A percentile compares a stretch with the other conserved stretches of the same genome.
Conservation (phyloP, 345 rosid species). For the Dimocarpus longan region DNA sequence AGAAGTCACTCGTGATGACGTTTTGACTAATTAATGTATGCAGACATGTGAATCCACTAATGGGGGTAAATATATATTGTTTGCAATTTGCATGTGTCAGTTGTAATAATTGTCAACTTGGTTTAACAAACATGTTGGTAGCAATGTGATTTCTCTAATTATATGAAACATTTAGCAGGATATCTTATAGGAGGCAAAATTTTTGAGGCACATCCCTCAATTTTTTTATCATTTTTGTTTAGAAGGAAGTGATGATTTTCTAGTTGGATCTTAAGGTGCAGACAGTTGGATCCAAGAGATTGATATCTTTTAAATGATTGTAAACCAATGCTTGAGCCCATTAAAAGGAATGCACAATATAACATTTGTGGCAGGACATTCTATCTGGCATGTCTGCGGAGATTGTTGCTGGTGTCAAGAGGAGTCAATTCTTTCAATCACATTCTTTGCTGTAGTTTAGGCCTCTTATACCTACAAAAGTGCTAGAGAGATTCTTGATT, state of each 20-base stretch:
- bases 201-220: background rate
- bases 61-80: background rate
- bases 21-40: background rate
- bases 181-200: background rate
- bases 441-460: background rate
- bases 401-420: background rate
- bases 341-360: background rate
- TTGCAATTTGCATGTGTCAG: background rate
- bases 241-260: background rate
- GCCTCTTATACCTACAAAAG: background rate
- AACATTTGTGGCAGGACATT: background rate
- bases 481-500: background rate
- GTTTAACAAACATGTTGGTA: background rate
- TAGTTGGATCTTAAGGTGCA: background rate
- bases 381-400: background rate
- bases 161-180: background rate
- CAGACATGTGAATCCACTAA: background rate
- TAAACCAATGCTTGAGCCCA: background rate
- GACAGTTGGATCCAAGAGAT: background rate
- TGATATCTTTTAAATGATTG: background rate
- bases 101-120: background rate
- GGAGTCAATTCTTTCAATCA: background rate
- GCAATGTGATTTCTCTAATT: background rate
- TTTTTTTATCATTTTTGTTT: background rate
- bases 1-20: background rate